Evolutionary conservation across 164 flowering plant genomes (phyloP).

Genomic region (Pachysandra terminalis): DNA sequence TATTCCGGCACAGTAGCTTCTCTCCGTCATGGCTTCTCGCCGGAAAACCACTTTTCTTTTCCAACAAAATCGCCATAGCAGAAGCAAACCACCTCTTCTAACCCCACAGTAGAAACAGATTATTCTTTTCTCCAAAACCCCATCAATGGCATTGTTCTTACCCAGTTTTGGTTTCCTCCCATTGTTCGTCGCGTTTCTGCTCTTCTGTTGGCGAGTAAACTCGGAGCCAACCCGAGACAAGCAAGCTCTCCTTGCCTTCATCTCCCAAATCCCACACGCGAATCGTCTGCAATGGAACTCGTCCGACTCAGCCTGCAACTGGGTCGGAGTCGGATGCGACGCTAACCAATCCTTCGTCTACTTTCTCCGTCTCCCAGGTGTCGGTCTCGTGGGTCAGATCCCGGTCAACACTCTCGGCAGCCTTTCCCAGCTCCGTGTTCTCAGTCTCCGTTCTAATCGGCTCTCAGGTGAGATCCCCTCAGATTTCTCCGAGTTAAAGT

Average conservation of each 20-base stretch:
- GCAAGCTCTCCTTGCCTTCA: constrained; percentile 56
- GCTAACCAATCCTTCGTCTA: constrained; percentile 30
- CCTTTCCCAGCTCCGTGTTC: constrained; percentile 36
- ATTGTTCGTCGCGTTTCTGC: background rate
- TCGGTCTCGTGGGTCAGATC: constrained; percentile 40
- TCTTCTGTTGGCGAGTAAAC: constrained; percentile 18
- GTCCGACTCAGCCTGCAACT: constrained; percentile 9
- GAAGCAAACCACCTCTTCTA: background rate
- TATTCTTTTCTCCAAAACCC: background rate
- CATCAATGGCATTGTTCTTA: background rate
- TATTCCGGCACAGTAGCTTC: background rate
- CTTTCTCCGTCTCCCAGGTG: constrained; percentile 44
- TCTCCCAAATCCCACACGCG: constrained; percentile 39
- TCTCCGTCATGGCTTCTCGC: background rate
- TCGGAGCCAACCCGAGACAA: constrained; percentile 53
- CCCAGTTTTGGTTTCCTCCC: background rate
- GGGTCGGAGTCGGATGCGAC: constrained; percentile 47
- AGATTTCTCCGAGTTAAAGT: constrained; percentile 27
- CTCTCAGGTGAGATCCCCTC: constrained; percentile 46
- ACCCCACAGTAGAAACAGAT: background rate
- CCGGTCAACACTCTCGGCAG: constrained; percentile 38
- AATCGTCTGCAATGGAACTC: constrained; percentile 16
- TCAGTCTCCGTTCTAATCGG: constrained; percentile 49
- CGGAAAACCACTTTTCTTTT: background rate
- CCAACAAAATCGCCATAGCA: background rate